Base-by-base conservation (phyloP, 768 basidiomycete species). In the Boletus coccyginus region DNA sequence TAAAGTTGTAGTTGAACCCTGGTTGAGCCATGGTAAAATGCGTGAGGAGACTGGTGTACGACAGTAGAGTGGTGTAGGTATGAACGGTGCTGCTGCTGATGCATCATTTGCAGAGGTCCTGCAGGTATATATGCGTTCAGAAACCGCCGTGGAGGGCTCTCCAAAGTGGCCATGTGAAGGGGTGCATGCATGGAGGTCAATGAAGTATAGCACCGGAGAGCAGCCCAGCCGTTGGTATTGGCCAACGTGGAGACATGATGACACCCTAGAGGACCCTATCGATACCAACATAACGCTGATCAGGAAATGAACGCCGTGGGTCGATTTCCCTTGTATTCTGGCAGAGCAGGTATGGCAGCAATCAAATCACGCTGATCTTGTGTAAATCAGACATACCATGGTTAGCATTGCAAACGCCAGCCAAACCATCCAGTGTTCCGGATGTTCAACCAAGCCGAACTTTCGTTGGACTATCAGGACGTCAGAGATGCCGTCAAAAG, bases 391-490 rank as follows among this genome's bases (percentile, higher is more conserved):
- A 53, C 53, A 33, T 48, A 58, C 56, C 55, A 48, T 50, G 16
- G 24, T 33, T 19, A 50, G 33, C 31, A 44, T 57, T 42, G 53
- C 41, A 46, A 50, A 53, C 49, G 50, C 49, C 39, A 49, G 47
- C 42, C 53, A 46, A 47, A 68, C 66, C 66, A 67, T 66, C 61
- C 66, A 68, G 66, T 67, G 66, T 31, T 33, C 41, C 48, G 57
- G 46, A 39, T 46, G 51, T 53, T 43, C 24, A 52, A 41, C 52
- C 52, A 55, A 50, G 48, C 27, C 52, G 31, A 39, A 39, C 31
- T n/a, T 51, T 21, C 21, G 21, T 27, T 31, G 17, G 49, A n/a
- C 44, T 19, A 45, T 52, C 19, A 24, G 40, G 36, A 46, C 10
- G 48, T 33, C 24, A 49, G 52, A 31, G 24, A 33, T 39, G n/a